Evolutionary conservation across 2,329 filamentous ascomycete species (phyloP), one percentile per base, ranked within the genome.

Genomic region (Pseudogymnoascus pannorum): DNA sequence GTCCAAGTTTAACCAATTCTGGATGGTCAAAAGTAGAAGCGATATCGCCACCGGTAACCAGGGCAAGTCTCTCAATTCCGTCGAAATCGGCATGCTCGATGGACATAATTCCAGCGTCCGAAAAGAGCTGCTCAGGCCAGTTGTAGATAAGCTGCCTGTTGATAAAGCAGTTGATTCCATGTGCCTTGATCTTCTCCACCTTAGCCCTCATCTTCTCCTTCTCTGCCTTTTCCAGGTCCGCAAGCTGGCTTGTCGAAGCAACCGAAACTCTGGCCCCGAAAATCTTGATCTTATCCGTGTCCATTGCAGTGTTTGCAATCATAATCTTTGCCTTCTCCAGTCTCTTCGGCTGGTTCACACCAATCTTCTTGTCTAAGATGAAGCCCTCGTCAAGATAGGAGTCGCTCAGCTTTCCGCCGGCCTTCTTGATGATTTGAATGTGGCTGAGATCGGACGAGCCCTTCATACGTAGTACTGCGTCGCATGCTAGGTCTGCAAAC

Each of bases 271-370:
- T 86, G 14, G 94, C 94, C 66, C 94, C 94, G 71, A 99, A 99
- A 71, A 99, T 97, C 84, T 99, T 99, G 79, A 99, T 91, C 82
- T 99, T 99, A 79, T 99, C 94, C 35, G 94, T 99, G 77, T 99
- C 94, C 94, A 99, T 99, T 11, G 92, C 89, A 8, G 94, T 99
- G 79, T 99, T 99, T 66, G 94, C 94, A 20, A 99, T 90, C 61
- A 99, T 78, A 67, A 99, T 99, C 81, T 97, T 99, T 67, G 93
- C 94, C 75, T 99, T 97, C 76, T 97, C 93, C 71, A 99, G 81
- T 63, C 92, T 84, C 82, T 97, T 97, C 60, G 94, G 94, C 77
- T 99, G 94, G 80, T 97, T 97, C 62, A 97, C 93, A 68, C 94
- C 94, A 67, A 99, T 96, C 79, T 93, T 96, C 84, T 99, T 99